A percentile compares a stretch with the other conserved stretches of the same genome.
Evolutionary conservation across 768 basidiomycete species (phyloP).

Genomic region (Inosperma sp.): DNA sequence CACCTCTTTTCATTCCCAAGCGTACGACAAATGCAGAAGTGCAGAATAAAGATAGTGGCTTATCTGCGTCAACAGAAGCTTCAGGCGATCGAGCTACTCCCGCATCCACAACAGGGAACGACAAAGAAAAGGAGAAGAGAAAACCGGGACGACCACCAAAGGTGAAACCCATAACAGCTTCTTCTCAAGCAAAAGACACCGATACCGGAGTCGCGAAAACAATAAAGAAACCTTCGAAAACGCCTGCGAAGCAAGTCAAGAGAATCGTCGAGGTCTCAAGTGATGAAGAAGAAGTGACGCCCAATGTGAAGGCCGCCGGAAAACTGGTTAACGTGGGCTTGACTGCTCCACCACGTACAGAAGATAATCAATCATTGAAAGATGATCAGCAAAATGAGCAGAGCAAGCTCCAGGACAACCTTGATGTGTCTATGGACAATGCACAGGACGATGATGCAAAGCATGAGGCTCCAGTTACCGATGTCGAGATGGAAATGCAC

Average conservation of each 20-base stretch:
- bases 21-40: slow-evolving; percentile 20
- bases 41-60: slow-evolving; percentile 1
- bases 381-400: neutral
- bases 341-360: too few species aligned
- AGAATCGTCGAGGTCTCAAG: slow-evolving; percentile 42
- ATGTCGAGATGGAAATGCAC: neutral
- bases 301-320: too few species aligned
- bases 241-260: slow-evolving; percentile 18
- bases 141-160: slow-evolving; percentile 16
- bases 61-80: slow-evolving; percentile 1
- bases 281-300: slow-evolving; percentile 33
- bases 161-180: neutral
- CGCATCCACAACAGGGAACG: neutral
- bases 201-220: neutral
- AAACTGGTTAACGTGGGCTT: too few species aligned
- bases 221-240: slow-evolving; percentile 8
- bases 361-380: too few species aligned
- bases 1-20: slow-evolving; percentile 23
- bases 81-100: neutral
- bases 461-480: neutral
- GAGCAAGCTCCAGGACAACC: slow-evolving; percentile 8
- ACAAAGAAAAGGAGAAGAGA: slow-evolving; percentile 12
- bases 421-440: slow-evolving; percentile 13
- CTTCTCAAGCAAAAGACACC: neutral
- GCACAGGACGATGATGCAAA: slow-evolving; percentile 12